Evolutionary conservation across 345 rosid genomes (phyloP).

Genomic region (Salix exigua): DNA sequence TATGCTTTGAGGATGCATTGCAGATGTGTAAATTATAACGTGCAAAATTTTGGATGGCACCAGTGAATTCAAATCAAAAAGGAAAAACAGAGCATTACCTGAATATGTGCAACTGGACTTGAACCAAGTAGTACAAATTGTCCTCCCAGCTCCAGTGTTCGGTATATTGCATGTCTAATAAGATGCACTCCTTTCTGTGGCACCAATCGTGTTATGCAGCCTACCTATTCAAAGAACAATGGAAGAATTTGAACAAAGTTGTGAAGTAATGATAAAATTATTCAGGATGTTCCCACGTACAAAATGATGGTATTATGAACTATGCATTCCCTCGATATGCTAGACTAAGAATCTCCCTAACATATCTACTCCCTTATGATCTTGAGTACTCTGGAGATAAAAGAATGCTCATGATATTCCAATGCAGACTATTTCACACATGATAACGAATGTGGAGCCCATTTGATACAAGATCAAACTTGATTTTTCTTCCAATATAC

Average conservation of each 20-base stretch:
- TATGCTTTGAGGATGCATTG: too few species aligned
- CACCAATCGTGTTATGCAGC: slow-evolving; percentile 94
- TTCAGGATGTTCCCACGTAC: background rate
- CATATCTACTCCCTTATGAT: background rate
- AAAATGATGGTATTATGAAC: background rate
- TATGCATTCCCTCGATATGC: background rate
- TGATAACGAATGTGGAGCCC: background rate
- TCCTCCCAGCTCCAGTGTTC: slow-evolving; percentile 91
- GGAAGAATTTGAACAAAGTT: background rate
- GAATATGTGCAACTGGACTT: slow-evolving; percentile 89
- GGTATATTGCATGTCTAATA: slow-evolving; percentile 88
- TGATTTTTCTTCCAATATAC: background rate
- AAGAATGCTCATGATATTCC: background rate
- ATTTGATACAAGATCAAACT: background rate
- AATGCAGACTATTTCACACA: background rate
- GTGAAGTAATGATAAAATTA: background rate
- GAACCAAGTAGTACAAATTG: slow-evolving; percentile 96
- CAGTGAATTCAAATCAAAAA: background rate
- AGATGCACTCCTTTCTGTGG: slow-evolving; percentile 97
- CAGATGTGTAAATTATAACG: too few species aligned
- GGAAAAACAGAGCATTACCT: slow-evolving; percentile 35
- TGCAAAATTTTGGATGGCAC: background rate
- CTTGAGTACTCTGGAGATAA: background rate
- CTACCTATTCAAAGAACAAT: slow-evolving; percentile 48
- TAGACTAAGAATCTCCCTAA: background rate